Evolutionary conservation across 495 filamentous ascomycete species (phyloP).

Genomic region (Penicillium fimorum): DNA sequence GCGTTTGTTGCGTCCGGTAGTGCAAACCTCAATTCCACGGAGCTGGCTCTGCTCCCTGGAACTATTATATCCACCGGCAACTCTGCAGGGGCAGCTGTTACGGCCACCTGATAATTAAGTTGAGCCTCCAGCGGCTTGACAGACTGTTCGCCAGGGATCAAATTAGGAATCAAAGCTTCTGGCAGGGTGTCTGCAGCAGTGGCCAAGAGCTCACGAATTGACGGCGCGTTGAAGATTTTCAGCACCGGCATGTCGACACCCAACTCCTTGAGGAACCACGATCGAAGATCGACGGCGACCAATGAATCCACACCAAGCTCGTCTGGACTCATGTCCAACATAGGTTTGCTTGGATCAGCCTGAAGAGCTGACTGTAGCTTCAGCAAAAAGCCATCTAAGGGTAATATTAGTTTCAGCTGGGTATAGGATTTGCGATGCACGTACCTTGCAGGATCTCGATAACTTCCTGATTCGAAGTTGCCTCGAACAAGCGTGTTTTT

Average conservation of each 20-base stretch:
- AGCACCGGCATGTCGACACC: slow-evolving; percentile 44
- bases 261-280: slow-evolving; percentile 51
- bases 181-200: slow-evolving; percentile 13
- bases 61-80: not conserved
- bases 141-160: not conserved
- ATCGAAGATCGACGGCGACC: slow-evolving; percentile 57
- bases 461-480: slow-evolving; percentile 17
- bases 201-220: slow-evolving; percentile 19
- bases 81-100: not conserved
- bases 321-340: slow-evolving; percentile 13
- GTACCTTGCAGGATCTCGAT: slow-evolving; percentile 19
- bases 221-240: slow-evolving; percentile 42
- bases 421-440: not conserved
- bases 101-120: too few relatives aligned
- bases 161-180: slow-evolving; percentile 13
- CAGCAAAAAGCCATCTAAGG: slow-evolving; percentile 9
- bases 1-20: slow-evolving; percentile 4
- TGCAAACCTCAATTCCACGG: slow-evolving; percentile 8
- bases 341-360: slow-evolving; percentile 8
- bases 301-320: slow-evolving; percentile 51
- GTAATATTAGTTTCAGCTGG: not conserved
- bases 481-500: slow-evolving; percentile 22
- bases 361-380: slow-evolving; percentile 14
- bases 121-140: not conserved
- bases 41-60: not conserved